Evolutionary conservation across 2,329 filamentous ascomycete genomes (phyloP).

Genomic region (Dothideomycetes sp.): DNA sequence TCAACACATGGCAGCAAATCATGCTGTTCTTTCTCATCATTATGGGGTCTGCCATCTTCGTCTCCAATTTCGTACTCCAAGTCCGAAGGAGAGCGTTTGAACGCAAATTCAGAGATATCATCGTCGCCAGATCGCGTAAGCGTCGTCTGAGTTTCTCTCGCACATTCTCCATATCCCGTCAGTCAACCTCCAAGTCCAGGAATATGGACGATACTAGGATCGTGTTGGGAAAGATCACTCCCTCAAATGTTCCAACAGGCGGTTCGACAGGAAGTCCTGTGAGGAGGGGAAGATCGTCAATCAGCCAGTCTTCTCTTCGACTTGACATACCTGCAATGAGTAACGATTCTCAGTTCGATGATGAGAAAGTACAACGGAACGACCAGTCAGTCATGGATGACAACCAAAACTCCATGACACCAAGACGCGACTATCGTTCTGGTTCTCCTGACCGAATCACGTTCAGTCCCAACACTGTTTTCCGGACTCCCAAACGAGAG

Average conservation of each 20-base stretch:
- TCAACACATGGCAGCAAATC: constrained; percentile 61
- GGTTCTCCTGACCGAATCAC: constrained; percentile 19
- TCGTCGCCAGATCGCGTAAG: constrained; percentile 23
- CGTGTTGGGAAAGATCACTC: neutral
- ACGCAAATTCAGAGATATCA: constrained; percentile 48
- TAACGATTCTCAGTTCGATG: neutral
- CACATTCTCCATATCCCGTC: constrained; percentile 2
- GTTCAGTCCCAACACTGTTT: constrained; percentile 24
- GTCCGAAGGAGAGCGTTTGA: constrained; percentile 55
- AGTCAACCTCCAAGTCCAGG: constrained; percentile 1
- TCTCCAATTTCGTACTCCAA: constrained; percentile 55
- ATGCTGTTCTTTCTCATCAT: constrained; percentile 57
- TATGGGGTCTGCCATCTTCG: constrained; percentile 57
- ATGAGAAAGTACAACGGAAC: neutral
- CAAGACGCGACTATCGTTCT: neutral
- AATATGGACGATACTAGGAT: neutral
- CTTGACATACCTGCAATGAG: no score
- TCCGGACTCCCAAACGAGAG: constrained; percentile 11
- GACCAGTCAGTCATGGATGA: neutral
- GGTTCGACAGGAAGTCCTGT: neutral
- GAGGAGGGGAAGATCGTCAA: neutral
- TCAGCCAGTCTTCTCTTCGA: neutral
- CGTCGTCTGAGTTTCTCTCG: constrained; percentile 8
- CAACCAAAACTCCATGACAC: no score
- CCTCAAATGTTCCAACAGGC: neutral